Conservation (phyloP, 371 early-diverging fungal genomes). For the Rhizopus microsporus region DNA sequence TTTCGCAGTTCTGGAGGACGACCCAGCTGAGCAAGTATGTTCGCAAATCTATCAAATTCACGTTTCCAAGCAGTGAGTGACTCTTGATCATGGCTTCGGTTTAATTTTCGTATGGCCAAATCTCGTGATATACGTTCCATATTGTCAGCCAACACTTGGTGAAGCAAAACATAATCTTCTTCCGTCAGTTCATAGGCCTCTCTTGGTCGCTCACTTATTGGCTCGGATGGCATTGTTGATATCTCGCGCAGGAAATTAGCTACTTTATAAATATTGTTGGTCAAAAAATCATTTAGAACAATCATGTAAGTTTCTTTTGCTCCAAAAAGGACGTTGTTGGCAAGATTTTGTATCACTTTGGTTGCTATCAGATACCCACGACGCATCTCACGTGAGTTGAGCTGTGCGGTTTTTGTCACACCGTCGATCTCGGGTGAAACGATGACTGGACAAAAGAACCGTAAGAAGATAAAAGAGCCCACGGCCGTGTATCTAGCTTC, state of each 20-base stretch:
- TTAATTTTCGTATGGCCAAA: constrained; percentile 33
- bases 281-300: constrained; percentile 79
- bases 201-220: constrained; percentile 26
- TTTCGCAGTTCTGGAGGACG: constrained; percentile 56
- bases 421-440: constrained; percentile 78
- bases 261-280: constrained; percentile 63
- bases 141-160: constrained; percentile 65
- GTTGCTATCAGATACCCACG: constrained; percentile 86
- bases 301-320: constrained; percentile 90
- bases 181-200: constrained; percentile 42
- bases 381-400: constrained; percentile 46
- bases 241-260: constrained; percentile 60
- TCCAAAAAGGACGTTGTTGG: constrained; percentile 92
- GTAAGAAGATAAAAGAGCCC: constrained; percentile 91
- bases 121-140: constrained; percentile 65
- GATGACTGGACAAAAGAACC: constrained; percentile 94
- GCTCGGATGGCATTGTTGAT: constrained; percentile 23
- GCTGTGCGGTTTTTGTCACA: constrained; percentile 30
- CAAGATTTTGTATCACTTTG: constrained; percentile 93
- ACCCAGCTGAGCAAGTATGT: constrained; percentile 81
- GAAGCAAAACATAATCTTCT: constrained; percentile 55
- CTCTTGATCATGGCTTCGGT: constrained; percentile 16
- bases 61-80: constrained; percentile 35
- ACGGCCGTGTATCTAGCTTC: constrained; percentile 84
- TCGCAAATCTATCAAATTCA: constrained; percentile 73